phyloP scores from a whole-genome alignment of 306 rosid genomes.

The Inga oerstediana region DNA sequence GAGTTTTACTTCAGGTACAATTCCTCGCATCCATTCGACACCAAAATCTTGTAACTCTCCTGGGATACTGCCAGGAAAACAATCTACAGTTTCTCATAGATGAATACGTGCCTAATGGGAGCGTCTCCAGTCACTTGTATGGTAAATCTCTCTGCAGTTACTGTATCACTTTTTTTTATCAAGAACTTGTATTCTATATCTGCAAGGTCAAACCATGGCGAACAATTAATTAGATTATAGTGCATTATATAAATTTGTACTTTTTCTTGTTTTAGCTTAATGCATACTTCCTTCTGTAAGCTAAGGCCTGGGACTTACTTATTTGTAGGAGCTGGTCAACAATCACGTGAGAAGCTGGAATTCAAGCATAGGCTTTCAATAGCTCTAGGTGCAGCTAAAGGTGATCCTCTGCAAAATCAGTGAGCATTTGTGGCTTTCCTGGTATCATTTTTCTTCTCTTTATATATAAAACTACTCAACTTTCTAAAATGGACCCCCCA shows the following conservation, averaged over 20 bases:
- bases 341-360: constrained; percentile 72
- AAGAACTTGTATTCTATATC: constrained; percentile 14
- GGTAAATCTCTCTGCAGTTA: constrained; percentile 65
- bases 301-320: background rate
- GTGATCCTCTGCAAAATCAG: constrained; percentile 99
- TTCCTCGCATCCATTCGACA: constrained; percentile 81
- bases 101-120: constrained; percentile 86
- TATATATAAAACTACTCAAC: constrained; percentile 45
- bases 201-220: background rate
- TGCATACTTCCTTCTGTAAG: constrained; percentile 21
- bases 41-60: constrained; percentile 76
- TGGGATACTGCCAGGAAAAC: constrained; percentile 95
- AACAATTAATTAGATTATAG: background rate
- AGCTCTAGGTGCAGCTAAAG: constrained; percentile 98
- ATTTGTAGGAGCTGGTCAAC: constrained; percentile 61
- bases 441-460: constrained; percentile 85
- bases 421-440: constrained; percentile 99
- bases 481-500: constrained; percentile 53
- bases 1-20: constrained; percentile 64
- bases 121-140: constrained; percentile 88
- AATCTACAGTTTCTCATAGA: constrained; percentile 82
- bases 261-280: constrained; percentile 15
- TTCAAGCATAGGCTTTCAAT: constrained; percentile 86
- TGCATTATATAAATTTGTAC: background rate
- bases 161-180: background rate